A percentile compares a stretch with the other conserved stretches of the same genome.
These are phyloP conservation scores for Psidium friedrichsthalianum DNA, from an alignment of 345 rosid species.

Conservation along the genomic window DNA sequence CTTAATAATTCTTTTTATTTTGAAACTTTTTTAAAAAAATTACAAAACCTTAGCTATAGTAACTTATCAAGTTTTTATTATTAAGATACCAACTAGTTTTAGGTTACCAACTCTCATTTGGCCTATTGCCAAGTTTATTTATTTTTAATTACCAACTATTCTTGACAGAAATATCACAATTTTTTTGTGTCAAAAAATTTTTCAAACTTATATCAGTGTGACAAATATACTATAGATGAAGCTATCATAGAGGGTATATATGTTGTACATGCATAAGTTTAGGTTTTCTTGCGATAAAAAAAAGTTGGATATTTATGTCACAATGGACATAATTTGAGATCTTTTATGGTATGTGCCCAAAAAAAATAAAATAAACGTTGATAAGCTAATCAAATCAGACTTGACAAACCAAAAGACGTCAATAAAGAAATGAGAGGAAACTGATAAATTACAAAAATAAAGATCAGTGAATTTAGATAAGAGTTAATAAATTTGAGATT, in stretches of 20 bases:
- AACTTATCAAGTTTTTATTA: neutral
- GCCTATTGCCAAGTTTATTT: neutral
- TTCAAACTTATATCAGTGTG: no score
- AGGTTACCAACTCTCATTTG: neutral
- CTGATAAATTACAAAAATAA: neutral
- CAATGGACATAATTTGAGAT: no score
- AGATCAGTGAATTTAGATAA: neutral
- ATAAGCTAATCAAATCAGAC: neutral
- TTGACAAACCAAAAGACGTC: neutral
- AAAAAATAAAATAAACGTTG: neutral
- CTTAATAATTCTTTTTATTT: neutral
- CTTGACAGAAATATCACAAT: no score
- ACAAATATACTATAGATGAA: no score
- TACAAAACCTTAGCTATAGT: neutral
- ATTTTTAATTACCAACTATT: neutral
- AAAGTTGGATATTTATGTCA: no score
- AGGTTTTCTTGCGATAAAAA: no score
- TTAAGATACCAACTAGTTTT: neutral
- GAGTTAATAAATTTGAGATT: neutral
- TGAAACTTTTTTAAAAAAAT: neutral
- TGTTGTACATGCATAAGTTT: no score
- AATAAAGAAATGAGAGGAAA: neutral
- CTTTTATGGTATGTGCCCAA: no score
- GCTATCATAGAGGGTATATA: no score
- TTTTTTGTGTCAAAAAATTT: no score